phyloP scores from a whole-genome alignment of 805 yeast species.

The Isabelozyma heimii region DNA sequence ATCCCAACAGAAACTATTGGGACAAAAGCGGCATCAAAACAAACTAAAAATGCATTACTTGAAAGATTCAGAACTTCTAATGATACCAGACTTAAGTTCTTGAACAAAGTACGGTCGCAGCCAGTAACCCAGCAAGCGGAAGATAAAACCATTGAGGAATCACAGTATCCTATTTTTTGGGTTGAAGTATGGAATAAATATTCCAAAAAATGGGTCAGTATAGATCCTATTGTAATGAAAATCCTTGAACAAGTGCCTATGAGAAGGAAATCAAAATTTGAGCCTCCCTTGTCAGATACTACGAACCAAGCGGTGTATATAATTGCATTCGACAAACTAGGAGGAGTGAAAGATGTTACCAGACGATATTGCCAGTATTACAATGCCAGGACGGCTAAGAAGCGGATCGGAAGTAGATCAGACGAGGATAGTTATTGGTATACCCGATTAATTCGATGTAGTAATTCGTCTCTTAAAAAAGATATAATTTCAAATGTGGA shows the following conservation, averaged over 20 bases:
- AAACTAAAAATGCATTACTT: conserved; percentile 3
- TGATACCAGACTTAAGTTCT: conserved; percentile 4
- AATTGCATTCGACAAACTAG: conserved; percentile 67
- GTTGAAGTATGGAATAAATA: conserved; percentile 87
- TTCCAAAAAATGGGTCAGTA: conserved; percentile 72
- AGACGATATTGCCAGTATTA: conserved; percentile 70
- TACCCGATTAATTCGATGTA: conserved; percentile 37
- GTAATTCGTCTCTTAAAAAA: conserved; percentile 16
- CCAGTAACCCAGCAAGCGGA: background rate
- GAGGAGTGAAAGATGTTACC: conserved; percentile 78
- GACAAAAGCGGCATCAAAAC: background rate
- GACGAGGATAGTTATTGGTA: conserved; percentile 63
- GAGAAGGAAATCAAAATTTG: conserved; percentile 54
- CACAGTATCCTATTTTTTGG: conserved; percentile 78
- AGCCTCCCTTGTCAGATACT: conserved; percentile 65
- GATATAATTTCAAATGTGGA: conserved; percentile 36
- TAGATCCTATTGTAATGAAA: conserved; percentile 73
- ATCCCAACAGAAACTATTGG: conserved; percentile 6
- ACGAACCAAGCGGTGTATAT: conserved; percentile 69
- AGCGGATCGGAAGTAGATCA: conserved; percentile 59
- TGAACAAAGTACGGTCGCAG: conserved; percentile 4
- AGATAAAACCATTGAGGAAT: conserved; percentile 12
- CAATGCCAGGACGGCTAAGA: conserved; percentile 74
- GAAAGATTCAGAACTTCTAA: conserved; percentile 6
- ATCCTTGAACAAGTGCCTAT: conserved; percentile 60